Base-by-base conservation (phyloP, 192 early-diverging fungal species). In the Gaertneriomyces sp. region DNA sequence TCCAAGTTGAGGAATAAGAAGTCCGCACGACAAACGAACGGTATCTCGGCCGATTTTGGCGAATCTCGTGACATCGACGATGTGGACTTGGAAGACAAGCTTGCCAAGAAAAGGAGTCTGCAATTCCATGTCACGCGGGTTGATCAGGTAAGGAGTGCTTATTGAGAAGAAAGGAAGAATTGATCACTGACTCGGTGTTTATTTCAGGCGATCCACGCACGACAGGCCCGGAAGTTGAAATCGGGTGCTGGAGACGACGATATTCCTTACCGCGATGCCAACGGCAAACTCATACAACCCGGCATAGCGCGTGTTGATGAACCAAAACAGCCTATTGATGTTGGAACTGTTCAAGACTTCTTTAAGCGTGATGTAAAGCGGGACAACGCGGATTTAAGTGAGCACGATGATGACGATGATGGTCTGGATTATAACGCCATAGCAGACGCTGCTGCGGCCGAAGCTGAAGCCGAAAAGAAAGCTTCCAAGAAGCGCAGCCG, bases 31-130 rank as follows among this genome's bases (percentile, higher is more conserved):
- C n/a, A 38, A 12, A 67, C 60, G 41, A 56, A 56, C 12, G 4
- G 19, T 38, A 4, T 8, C 40, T 73, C 66, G 54, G 78, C 77
- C 42, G 90, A 93, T 69, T 86, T 92, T 76, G 92, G 88, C 57
- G 92, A 94, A 69, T 70, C 82, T 63, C 85, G 87, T 61, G 86
- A 76, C 20, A 61, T 93, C 56, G 84, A 88, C 61, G 86, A 86
- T 46, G 82, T 85, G 7, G 94, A 95, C 62, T 64, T 85, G 45
- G 86, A 91, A 63, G 94, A 95, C 63, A 94, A 96, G 79, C 69
- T 76, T 40, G 79, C 79, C 41, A 82, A 85, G 58, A 87, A 86
- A 72, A 63, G 71, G 52, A 73, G 75, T 14, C 63, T 73, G 60
- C 71, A 77, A 62, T 73, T 86, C 74, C 81, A 89, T 77, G 82